These are phyloP conservation scores for Tillandsia fasciculata DNA, from an alignment of 176 grass and related monocot genomes.

Conservation along the genomic window DNA sequence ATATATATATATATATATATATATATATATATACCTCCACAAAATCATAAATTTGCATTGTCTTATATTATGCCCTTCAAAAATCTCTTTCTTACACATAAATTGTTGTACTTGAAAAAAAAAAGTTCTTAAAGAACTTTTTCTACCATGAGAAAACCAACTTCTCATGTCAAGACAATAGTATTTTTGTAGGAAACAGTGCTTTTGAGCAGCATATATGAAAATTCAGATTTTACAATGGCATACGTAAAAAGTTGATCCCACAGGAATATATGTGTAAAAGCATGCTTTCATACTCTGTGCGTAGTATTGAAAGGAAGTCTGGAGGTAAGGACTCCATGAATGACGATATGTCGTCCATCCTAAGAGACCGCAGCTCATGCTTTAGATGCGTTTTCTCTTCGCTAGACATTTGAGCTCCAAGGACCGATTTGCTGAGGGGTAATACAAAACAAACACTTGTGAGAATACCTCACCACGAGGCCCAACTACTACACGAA, in stretches of 20 bases:
- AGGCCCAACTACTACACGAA: not conserved
- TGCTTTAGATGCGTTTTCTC: conserved; percentile 60
- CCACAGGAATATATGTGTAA: not conserved
- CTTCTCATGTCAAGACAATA: no score
- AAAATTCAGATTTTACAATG: no score
- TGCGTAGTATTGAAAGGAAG: conserved; percentile 67
- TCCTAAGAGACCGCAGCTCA: conserved; percentile 52
- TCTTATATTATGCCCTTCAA: no score
- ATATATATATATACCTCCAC: not conserved
- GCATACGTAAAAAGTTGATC: not conserved
- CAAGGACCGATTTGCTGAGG: conserved; percentile 69
- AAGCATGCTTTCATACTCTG: conserved; percentile 39
- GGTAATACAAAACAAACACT: conserved; percentile 2
- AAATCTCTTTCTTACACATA: no score
- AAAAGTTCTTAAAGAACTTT: not conserved
- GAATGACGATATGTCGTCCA: conserved; percentile 88
- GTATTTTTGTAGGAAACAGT: no score
- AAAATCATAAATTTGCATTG: no score
- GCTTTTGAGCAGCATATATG: no score
- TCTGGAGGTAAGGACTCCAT: conserved; percentile 83
- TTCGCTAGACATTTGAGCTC: conserved; percentile 66
- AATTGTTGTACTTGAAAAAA: not conserved
- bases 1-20: conserved; percentile 3
- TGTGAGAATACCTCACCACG: not conserved
- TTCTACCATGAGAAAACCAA: not conserved